phyloP scores from a whole-genome alignment of 495 filamentous ascomycete species.

The Xylaria cubensis region DNA sequence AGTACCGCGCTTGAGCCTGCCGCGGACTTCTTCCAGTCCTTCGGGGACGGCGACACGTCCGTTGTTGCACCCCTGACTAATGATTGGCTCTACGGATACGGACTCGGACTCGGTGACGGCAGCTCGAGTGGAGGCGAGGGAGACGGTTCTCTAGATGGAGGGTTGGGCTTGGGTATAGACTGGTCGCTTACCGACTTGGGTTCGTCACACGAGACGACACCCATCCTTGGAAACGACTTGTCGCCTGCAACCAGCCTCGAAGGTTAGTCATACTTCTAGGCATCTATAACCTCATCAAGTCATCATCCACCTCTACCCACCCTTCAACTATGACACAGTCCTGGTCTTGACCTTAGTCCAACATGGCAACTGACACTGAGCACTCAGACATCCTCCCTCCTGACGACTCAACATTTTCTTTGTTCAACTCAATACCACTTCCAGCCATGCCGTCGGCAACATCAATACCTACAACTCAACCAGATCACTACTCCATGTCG shows the following conservation, averaged over 20 bases:
- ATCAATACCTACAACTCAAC: constrained; percentile 23
- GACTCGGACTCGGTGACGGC: constrained; percentile 28
- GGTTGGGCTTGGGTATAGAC: constrained; percentile 27
- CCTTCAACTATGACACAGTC: background rate
- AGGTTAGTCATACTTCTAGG: constrained; percentile 30
- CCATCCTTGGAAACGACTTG: constrained; percentile 34
- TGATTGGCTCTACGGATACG: constrained; percentile 37
- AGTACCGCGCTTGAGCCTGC: constrained; percentile 39
- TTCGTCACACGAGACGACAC: constrained; percentile 32
- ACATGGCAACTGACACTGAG: constrained; percentile 16
- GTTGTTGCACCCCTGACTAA: constrained; percentile 30
- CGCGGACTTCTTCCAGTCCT: constrained; percentile 42
- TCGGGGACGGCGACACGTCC: constrained; percentile 29
- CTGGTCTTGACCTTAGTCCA: background rate
- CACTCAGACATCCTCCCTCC: constrained; percentile 28
- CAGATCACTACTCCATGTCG: constrained; percentile 28
- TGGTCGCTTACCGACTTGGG: constrained; percentile 39
- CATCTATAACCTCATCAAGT: constrained; percentile 7
- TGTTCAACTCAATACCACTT: constrained; percentile 31
- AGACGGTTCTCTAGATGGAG: constrained; percentile 18
- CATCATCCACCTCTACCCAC: constrained; percentile 15
- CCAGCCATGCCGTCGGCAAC: constrained; percentile 24
- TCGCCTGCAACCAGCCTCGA: constrained; percentile 34
- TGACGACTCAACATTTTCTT: constrained; percentile 30
- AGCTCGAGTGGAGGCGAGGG: constrained; percentile 24